A percentile compares a stretch with the other conserved stretches of the same genome.
These are phyloP conservation scores for Perilla frutescens DNA, from an alignment of 257 asterid genomes.

Conservation along the genomic window DNA sequence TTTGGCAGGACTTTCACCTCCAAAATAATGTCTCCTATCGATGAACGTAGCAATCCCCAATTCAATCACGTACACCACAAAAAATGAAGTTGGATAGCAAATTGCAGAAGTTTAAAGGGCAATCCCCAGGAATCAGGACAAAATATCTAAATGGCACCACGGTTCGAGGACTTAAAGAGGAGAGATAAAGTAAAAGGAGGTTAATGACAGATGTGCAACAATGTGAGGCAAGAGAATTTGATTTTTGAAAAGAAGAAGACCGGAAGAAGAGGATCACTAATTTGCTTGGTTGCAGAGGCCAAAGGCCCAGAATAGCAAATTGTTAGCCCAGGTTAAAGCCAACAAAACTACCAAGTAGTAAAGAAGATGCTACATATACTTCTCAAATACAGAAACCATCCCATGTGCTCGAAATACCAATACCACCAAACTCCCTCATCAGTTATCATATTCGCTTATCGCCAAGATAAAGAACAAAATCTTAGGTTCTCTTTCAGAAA, in stretches of 20 bases:
- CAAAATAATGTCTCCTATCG: constrained; percentile 21
- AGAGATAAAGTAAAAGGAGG: background rate
- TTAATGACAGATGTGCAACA: background rate
- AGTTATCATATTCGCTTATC: constrained; percentile 11
- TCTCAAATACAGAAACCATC: constrained; percentile 39
- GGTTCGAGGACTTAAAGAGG: background rate
- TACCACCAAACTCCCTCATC: constrained; percentile 36
- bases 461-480: constrained; percentile 37
- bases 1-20: constrained; percentile 31
- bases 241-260: constrained; percentile 3
- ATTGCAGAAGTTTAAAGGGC: constrained; percentile 3
- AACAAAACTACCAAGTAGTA: constrained; percentile 21
- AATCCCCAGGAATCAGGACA: background rate
- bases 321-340: background rate
- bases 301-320: background rate
- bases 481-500: constrained; percentile 31
- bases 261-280: background rate
- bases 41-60: constrained; percentile 11
- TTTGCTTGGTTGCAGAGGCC: constrained; percentile 13
- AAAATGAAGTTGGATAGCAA: background rate
- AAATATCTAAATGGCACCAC: constrained; percentile 2
- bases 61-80: constrained; percentile 11
- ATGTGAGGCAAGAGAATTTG: constrained; percentile 16
- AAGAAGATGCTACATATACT: constrained; percentile 39
- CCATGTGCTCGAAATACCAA: constrained; percentile 44